Evolutionary conservation across 257 asterid genomes (phyloP), one percentile per base, ranked within the genome.

Genomic region (Lithospermum erythrorhizon): DNA sequence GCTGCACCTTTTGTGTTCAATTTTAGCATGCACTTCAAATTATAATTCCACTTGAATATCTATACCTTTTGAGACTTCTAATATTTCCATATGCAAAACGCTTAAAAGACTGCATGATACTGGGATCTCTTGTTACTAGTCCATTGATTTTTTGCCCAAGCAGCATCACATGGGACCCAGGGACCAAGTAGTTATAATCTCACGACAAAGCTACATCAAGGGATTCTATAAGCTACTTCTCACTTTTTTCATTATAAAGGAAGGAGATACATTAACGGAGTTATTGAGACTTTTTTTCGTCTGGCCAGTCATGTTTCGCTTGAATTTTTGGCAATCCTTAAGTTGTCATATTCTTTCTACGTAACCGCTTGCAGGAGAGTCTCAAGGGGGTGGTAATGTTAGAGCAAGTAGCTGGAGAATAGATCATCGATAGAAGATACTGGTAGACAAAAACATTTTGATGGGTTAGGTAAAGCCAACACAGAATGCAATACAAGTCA

Each of bases 321-420:
- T 53, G 11, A 52, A 17, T 16, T 53, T n/a, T 53, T 1, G 15
- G 20, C 57, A 9, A 10, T 53, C 7, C 21, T 22, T 11, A 56
- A 25, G 21, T 56, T 13, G 24, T 56, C 9, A 55, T 29, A 20
- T 55, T 21, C 59, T 55, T 56, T 23, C 18, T 56, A 24, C 21
- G 41, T 56, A 56, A 22, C 15, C 27, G 13, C 17, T 56, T 56
- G 60, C 60, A 56, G 60, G 60, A 24, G 41, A 18, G 32, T 56
- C 16, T 22, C 32, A 56, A 56, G 60, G 18, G 20, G 27, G 30
- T n/a, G n/a, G 30, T 13, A 1, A 21, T 17, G 14, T 2, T 55
- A 17, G 17, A 13, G 32, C 25, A 22, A 55, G 6, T 22, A 55
- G 59, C n/a, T 55, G 35, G 11, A 55, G 59, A 11, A 55, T 55